Percentiles rank a stretch among this genome's conserved stretches.
Conservation (phyloP, 139 green algal species). For the Chlorokybus atmophyticus region DNA sequence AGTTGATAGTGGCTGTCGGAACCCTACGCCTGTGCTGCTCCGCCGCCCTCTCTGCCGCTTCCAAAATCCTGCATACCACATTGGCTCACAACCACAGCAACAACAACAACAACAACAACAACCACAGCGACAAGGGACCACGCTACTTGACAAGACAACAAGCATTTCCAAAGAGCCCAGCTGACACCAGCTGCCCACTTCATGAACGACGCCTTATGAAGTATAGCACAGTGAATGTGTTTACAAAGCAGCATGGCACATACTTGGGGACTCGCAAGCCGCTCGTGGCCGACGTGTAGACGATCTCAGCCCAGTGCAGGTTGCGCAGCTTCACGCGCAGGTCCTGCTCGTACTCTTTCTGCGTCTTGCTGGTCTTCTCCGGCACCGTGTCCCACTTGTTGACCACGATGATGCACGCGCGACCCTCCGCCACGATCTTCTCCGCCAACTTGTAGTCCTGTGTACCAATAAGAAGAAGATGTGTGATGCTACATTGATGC, state of each 20-base stretch:
- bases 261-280: conserved; percentile 49
- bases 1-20: conserved; percentile 83
- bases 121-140: too few species aligned
- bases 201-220: too few species aligned
- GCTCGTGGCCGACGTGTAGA: conserved; percentile 71
- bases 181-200: too few species aligned
- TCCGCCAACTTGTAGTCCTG: conserved; percentile 60
- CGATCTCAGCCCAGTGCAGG: conserved; percentile 66
- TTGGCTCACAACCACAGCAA: too few species aligned
- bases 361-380: conserved; percentile 38
- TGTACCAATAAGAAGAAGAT: too few species aligned
- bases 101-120: too few species aligned
- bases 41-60: conserved; percentile 50
- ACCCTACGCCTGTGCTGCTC: conserved; percentile 71
- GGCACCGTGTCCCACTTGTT: conserved; percentile 95
- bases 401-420: conserved; percentile 76
- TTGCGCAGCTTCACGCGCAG: conserved; percentile 57
- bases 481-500: too few species aligned
- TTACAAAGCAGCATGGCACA: too few species aligned
- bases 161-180: too few species aligned
- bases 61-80: conserved; percentile 62
- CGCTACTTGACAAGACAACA: too few species aligned
- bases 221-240: too few species aligned
- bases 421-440: conserved; percentile 47
- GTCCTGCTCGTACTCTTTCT: conserved; percentile 38